Conservation (phyloP, 768 basidiomycete species). For the Podaxis sp. region DNA sequence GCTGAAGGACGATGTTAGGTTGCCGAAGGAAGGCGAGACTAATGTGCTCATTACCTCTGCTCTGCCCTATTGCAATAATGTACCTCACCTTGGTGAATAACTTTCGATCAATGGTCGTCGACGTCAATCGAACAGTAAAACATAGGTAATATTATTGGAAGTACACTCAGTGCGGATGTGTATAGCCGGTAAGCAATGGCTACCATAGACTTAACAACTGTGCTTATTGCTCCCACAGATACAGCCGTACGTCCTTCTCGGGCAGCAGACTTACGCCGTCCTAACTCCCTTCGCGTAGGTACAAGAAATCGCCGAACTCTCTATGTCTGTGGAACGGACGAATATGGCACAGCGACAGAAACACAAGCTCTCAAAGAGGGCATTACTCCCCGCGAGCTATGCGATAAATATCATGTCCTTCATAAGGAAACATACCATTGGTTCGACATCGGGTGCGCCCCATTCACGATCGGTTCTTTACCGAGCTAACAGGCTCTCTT, state of each 20-base stretch:
- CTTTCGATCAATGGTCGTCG: not conserved
- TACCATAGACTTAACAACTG: not conserved
- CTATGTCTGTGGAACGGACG: slow-evolving; percentile 97
- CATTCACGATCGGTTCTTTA: not conserved
- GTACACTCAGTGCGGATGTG: slow-evolving; percentile 95
- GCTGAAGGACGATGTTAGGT: slow-evolving; percentile 27
- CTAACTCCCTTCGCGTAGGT: slow-evolving; percentile 29
- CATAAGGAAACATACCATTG: slow-evolving; percentile 95
- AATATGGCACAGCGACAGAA: slow-evolving; percentile 99
- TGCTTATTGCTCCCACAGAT: slow-evolving; percentile 37
- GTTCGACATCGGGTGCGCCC: slow-evolving; percentile 88
- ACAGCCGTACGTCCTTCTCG: slow-evolving; percentile 49
- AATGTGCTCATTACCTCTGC: slow-evolving; percentile 95
- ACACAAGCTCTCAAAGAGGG: slow-evolving; percentile 93
- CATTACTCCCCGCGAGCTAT: slow-evolving; percentile 74
- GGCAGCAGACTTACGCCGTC: slow-evolving; percentile 4
- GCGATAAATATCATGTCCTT: slow-evolving; percentile 87
- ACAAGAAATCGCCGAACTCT: slow-evolving; percentile 87
- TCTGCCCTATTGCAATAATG: slow-evolving; percentile 95
- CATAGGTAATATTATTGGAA: slow-evolving; percentile 88
- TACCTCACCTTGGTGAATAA: slow-evolving; percentile 86
- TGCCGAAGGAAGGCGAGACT: slow-evolving; percentile 81
- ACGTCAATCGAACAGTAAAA: slow-evolving; percentile 6
- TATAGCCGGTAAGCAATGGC: slow-evolving; percentile 73
- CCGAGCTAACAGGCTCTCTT: slow-evolving; percentile 7